Percentiles rank a stretch among this genome's conserved stretches.
phyloP scores from a whole-genome alignment of 768 basidiomycete genomes.

The Tephrocybe sp. region DNA sequence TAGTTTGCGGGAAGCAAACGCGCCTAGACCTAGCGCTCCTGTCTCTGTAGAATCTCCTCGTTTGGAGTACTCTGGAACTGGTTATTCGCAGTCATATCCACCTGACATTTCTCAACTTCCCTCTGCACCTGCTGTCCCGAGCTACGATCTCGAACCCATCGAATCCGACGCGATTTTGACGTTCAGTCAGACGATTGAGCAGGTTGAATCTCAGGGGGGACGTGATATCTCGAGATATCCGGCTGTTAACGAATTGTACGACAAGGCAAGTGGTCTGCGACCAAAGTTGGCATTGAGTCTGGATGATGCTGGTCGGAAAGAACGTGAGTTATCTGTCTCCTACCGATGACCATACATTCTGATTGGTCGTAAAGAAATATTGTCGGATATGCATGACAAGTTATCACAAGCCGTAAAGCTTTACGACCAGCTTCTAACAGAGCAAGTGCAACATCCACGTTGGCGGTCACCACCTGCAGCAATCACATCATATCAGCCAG shows the following conservation, averaged over 20 bases:
- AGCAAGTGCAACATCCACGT: conserved; percentile 72
- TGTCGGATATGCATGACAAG: conserved; percentile 94
- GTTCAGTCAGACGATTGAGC: conserved; percentile 88
- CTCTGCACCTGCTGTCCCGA: conserved; percentile 56
- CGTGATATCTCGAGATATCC: conserved; percentile 79
- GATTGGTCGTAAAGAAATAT: conserved; percentile 54
- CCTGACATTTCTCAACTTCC: conserved; percentile 36
- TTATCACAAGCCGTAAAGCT: conserved; percentile 88
- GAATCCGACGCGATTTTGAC: conserved; percentile 87
- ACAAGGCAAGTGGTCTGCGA: conserved; percentile 73
- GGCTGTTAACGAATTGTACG: conserved; percentile 79
- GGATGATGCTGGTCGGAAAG: conserved; percentile 83
- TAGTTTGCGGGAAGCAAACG: conserved; percentile 79
- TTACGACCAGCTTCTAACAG: conserved; percentile 85
- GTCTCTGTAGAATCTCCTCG: conserved; percentile 51
- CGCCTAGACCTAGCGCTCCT: conserved; percentile 79
- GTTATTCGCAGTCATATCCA: conserved; percentile 47
- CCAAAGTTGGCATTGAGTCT: conserved; percentile 82
- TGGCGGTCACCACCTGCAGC: conserved; percentile 47
- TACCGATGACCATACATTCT: neutral
- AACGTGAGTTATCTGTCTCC: conserved; percentile 47
- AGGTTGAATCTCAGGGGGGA: conserved; percentile 74
- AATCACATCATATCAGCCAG: conserved; percentile 30
- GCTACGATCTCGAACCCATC: conserved; percentile 75
- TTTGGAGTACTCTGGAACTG: conserved; percentile 38